Percentiles rank a stretch among this genome's conserved stretches.
Conservation (phyloP, 2,329 filamentous ascomycete genomes). For the Aspergillus arachidicola region DNA sequence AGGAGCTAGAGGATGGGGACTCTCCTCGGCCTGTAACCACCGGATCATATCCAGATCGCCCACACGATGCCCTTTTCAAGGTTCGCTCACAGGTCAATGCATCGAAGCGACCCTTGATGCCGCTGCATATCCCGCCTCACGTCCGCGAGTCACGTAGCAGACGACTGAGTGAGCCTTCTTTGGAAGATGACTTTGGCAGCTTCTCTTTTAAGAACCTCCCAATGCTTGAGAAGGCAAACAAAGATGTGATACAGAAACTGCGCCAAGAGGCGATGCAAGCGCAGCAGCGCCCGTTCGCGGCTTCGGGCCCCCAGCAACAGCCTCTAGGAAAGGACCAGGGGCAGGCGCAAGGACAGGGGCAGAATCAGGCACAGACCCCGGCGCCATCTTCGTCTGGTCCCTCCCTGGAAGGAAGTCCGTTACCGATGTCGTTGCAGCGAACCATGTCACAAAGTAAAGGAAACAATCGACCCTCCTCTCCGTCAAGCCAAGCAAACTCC, state of each 20-base stretch:
- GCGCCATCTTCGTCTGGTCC: slow-evolving; percentile 61
- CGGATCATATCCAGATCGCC: slow-evolving; percentile 81
- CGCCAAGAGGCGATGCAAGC: slow-evolving; percentile 84
- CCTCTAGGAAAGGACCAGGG: slow-evolving; percentile 22
- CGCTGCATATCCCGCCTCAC: slow-evolving; percentile 92
- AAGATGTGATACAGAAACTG: slow-evolving; percentile 96
- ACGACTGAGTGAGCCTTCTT: slow-evolving; percentile 85
- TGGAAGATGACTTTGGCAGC: slow-evolving; percentile 89
- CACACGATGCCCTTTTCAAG: slow-evolving; percentile 89
- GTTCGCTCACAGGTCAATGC: slow-evolving; percentile 85
- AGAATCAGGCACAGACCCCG: slow-evolving; percentile 5
- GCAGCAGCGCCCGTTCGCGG: slow-evolving; percentile 54
- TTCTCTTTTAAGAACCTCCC: slow-evolving; percentile 98
- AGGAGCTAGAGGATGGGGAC: slow-evolving; percentile 88
- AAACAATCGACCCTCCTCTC: slow-evolving; percentile 78
- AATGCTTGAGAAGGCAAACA: slow-evolving; percentile 96
- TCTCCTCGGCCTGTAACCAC: slow-evolving; percentile 70
- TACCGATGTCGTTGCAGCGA: slow-evolving; percentile 78
- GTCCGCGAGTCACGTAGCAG: slow-evolving; percentile 88
- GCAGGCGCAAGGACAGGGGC: slow-evolving; percentile 5
- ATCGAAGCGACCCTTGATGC: slow-evolving; percentile 89
- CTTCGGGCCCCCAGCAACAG: slow-evolving; percentile 26
- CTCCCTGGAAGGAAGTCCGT: slow-evolving; percentile 79
- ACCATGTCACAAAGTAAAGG: slow-evolving; percentile 82
- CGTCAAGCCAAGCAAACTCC: slow-evolving; percentile 79